These are phyloP conservation scores for Solanum hybrid DNA, from an alignment of 305 asterid species.

Conservation along the genomic window DNA sequence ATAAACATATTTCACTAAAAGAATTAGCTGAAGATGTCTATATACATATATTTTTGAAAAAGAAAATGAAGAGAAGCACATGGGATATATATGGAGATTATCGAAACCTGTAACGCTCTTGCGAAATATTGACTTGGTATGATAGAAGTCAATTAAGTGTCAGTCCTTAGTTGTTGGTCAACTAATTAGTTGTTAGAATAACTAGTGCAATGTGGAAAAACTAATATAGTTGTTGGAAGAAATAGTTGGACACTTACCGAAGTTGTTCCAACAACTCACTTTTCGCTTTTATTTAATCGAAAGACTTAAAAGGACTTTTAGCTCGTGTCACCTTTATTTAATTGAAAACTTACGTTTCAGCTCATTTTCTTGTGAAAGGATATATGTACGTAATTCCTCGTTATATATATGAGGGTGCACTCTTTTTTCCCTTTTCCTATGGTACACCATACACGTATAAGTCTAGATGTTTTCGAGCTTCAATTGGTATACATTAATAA, in stretches of 20 bases:
- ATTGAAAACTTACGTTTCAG: background rate
- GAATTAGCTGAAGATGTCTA: background rate
- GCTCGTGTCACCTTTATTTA: background rate
- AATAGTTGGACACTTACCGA: too few species aligned
- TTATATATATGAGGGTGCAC: background rate
- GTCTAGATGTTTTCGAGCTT: too few species aligned
- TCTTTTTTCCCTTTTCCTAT: background rate
- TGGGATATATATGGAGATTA: background rate
- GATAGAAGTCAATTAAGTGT: background rate
- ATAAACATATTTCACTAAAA: background rate
- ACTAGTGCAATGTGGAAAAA: too few species aligned
- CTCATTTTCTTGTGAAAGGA: too few species aligned
- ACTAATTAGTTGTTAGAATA: too few species aligned
- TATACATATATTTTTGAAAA: background rate
- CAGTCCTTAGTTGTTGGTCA: too few species aligned
- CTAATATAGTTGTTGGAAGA: too few species aligned
- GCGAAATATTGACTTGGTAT: accelerated
- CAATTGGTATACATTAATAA: too few species aligned
- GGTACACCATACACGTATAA: background rate
- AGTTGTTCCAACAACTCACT: too few species aligned
- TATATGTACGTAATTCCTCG: background rate
- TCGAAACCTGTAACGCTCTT: too few species aligned
- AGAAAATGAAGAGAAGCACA: too few species aligned
- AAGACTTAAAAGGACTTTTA: background rate
- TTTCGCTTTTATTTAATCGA: too few species aligned